These are phyloP conservation scores for Aotearoamyces nothofagi DNA, from an alignment of 2,329 filamentous ascomycete species.

Conservation along the genomic window DNA sequence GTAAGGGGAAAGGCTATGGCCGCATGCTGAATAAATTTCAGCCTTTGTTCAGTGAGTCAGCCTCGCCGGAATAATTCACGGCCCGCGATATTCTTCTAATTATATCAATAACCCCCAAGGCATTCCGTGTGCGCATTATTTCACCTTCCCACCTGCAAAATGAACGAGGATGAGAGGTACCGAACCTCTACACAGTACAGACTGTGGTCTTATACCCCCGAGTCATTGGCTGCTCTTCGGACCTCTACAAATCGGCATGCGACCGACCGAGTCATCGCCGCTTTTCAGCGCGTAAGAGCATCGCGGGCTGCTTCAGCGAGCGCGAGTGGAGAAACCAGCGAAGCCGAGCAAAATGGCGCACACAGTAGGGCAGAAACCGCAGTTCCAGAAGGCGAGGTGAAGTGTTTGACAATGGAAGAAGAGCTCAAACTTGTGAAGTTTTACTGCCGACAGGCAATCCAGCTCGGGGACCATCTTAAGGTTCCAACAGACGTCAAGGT, in stretches of 20 bases:
- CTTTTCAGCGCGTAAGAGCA: constrained; percentile 32
- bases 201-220: constrained; percentile 79
- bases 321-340: constrained; percentile 12
- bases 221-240: constrained; percentile 56
- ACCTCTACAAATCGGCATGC: constrained; percentile 68
- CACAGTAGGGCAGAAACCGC: constrained; percentile 9
- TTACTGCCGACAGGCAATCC: constrained; percentile 49
- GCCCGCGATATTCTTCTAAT: too few species aligned
- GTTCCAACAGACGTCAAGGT: constrained; percentile 46
- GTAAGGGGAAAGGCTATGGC: too few species aligned
- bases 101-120: too few species aligned
- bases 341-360: constrained; percentile 19
- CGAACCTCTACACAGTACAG: constrained; percentile 79
- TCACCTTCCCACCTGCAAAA: constrained; percentile 2
- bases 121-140: too few species aligned
- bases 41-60: too few species aligned
- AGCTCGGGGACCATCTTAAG: constrained; percentile 42
- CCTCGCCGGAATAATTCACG: too few species aligned
- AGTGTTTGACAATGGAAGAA: constrained; percentile 71
- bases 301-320: constrained; percentile 18
- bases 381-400: constrained; percentile 33
- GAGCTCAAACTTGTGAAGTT: constrained; percentile 70
- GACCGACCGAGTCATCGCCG: constrained; percentile 46
- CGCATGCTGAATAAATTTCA: too few species aligned
- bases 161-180: constrained; percentile 73